Base-by-base conservation (phyloP, 2,329 filamentous ascomycete species). In the Nannizziopsis arthrosporioides region DNA sequence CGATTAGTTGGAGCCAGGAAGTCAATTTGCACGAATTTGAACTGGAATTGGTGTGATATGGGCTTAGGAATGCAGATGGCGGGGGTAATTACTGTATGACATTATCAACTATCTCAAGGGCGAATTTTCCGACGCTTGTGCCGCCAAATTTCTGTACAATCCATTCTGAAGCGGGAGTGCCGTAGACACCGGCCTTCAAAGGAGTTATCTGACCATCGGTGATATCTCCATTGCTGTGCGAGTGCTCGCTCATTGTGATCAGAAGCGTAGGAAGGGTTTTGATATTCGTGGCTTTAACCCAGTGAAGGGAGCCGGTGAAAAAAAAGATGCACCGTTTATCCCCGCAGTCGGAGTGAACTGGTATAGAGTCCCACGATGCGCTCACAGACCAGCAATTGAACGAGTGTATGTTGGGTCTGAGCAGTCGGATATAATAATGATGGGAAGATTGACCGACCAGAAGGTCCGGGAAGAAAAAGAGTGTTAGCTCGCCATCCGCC, bases 71-170 rank as follows among this genome's bases (percentile, higher is more conserved):
- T 31, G 18, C 15, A 15, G 8, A 50, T 41, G 18, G 35, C n/a
- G 39, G 38, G 19, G 43, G 42, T 48, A 47, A 67, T 63, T 67
- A 78, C 74, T 71, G 70, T 56, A 89, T 77, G 61, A 90, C 86
- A 59, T 84, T 76, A 56, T 80, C 74, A 22, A 81, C 79, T 58
- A 85, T 83, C 63, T 83, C 82, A 57, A 78, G 76, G 45, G 89
- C 82, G 60, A 94, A 94, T 69, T 96, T 96, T 58, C 90, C 92
- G 44, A 96, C 85, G 62, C 86, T 94, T 45, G 90, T 98, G 44
- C 90, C 90, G 53, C 89, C 89, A 66, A 94, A 94, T 68, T 95
- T 95, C 66, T 94, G 88, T 44, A 95, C 84, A 27, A 94, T 75
- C 89, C 88, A 94, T 54, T 61, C 60, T 9, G 50, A 44, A 6